Conservation (phyloP, 352 stramenopile species). For the Phytophthora niederhauseri region DNA sequence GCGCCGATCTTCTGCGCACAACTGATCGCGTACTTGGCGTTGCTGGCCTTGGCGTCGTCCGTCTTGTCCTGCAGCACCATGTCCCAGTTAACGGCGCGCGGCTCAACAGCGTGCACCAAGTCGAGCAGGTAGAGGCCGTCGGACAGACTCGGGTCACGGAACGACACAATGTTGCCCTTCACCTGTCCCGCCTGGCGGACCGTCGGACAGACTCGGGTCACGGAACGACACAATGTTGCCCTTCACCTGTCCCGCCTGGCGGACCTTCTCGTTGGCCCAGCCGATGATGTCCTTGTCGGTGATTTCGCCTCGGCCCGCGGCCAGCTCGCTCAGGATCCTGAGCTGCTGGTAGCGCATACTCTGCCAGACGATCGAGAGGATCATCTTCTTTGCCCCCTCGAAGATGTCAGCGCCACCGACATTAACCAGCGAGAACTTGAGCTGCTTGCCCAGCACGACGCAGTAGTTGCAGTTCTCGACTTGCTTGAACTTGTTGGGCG, state of each 20-base stretch:
- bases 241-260: conserved; percentile 70
- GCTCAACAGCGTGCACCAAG: conserved; percentile 87
- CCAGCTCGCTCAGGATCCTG: conserved; percentile 77
- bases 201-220: conserved; percentile 76
- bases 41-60: conserved; percentile 89
- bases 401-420: conserved; percentile 93
- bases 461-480: conserved; percentile 93
- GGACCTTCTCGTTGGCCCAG: conserved; percentile 88
- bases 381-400: conserved; percentile 94
- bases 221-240: conserved; percentile 84
- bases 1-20: conserved; percentile 94
- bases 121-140: conserved; percentile 89
- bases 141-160: conserved; percentile 81
- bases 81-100: conserved; percentile 92
- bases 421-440: conserved; percentile 92
- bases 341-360: conserved; percentile 94
- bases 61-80: conserved; percentile 62
- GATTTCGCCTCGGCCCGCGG: conserved; percentile 55
- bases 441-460: conserved; percentile 86
- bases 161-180: conserved; percentile 81
- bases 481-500: conserved; percentile 92
- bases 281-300: conserved; percentile 86
- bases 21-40: conserved; percentile 94
- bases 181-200: conserved; percentile 73
- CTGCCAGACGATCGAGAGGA: conserved; percentile 95